Evolutionary conservation across 208 protist species (phyloP).

Genomic region (Trypanosoma theileri): DNA sequence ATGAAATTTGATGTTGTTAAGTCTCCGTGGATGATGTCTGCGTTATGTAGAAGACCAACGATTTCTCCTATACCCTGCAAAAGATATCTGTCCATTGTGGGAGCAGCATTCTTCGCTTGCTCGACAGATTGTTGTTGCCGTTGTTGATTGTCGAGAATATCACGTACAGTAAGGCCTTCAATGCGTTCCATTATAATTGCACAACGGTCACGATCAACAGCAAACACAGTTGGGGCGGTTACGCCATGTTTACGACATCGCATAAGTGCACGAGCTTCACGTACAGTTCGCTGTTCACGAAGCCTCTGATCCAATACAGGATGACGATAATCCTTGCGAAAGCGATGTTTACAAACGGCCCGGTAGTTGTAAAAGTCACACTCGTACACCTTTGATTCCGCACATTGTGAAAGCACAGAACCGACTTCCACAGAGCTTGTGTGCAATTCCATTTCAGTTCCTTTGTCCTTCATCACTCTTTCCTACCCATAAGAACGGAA

Average conservation of each 20-base stretch:
- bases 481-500: not conserved
- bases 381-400: conserved; percentile 77
- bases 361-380: conserved; percentile 60
- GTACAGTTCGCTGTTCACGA: conserved; percentile 71
- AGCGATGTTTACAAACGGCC: conserved; percentile 74
- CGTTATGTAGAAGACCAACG: conserved; percentile 90
- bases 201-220: conserved; percentile 50
- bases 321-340: conserved; percentile 80
- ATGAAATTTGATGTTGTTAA: conserved; percentile 98
- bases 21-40: conserved; percentile 95
- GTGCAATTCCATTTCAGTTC: conserved; percentile 14
- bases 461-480: conserved; percentile 11
- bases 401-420: conserved; percentile 60
- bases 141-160: conserved; percentile 51
- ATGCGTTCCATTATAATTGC: conserved; percentile 85
- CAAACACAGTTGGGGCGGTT: conserved; percentile 55
- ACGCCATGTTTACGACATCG: conserved; percentile 65
- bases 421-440: conserved; percentile 18
- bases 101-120: conserved; percentile 3
- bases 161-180: conserved; percentile 63
- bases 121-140: not conserved
- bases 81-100: conserved; percentile 34
- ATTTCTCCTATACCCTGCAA: conserved; percentile 83
- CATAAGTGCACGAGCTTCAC: conserved; percentile 72
- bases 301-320: conserved; percentile 69